A percentile compares a stretch with the other conserved stretches of the same genome.
Evolutionary conservation across 352 stramenopile genomes (phyloP).

Genomic region (Phytophthora constricta): DNA sequence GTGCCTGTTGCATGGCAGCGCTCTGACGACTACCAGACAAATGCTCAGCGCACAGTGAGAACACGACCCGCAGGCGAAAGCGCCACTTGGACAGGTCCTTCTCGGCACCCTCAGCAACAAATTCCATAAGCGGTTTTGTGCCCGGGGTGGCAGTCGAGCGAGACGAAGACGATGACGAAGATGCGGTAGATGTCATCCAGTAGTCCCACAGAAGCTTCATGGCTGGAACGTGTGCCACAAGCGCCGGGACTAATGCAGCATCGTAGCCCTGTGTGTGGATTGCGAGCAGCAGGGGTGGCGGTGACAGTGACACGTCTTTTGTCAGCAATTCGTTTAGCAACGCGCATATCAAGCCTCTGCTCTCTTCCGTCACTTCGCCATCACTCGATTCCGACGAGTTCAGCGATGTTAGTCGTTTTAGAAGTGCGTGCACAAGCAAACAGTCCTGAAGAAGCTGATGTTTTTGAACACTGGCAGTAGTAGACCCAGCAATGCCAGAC

Average conservation of each 20-base stretch:
- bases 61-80: constrained; percentile 63
- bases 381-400: constrained; percentile 14
- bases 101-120: constrained; percentile 47
- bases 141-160: constrained; percentile 15
- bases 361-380: constrained; percentile 31
- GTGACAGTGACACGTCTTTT: constrained; percentile 30
- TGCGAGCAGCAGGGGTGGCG: constrained; percentile 44
- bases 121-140: constrained; percentile 63
- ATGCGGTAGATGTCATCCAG: constrained; percentile 51
- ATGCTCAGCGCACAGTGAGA: constrained; percentile 54
- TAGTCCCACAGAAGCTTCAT: constrained; percentile 61
- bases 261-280: constrained; percentile 67
- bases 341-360: constrained; percentile 30
- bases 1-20: constrained; percentile 48
- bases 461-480: constrained; percentile 48
- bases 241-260: constrained; percentile 31
- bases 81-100: constrained; percentile 59
- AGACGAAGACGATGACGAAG: constrained; percentile 29
- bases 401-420: constrained; percentile 39
- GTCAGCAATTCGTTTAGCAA: constrained; percentile 47
- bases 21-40: constrained; percentile 45
- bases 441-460: constrained; percentile 66
- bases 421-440: constrained; percentile 54
- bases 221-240: constrained; percentile 44
- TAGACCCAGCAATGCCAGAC: constrained; percentile 9